These are phyloP conservation scores for Coemansia sp. DNA, from an alignment of 371 early-diverging fungal genomes.

Conservation along the genomic window DNA sequence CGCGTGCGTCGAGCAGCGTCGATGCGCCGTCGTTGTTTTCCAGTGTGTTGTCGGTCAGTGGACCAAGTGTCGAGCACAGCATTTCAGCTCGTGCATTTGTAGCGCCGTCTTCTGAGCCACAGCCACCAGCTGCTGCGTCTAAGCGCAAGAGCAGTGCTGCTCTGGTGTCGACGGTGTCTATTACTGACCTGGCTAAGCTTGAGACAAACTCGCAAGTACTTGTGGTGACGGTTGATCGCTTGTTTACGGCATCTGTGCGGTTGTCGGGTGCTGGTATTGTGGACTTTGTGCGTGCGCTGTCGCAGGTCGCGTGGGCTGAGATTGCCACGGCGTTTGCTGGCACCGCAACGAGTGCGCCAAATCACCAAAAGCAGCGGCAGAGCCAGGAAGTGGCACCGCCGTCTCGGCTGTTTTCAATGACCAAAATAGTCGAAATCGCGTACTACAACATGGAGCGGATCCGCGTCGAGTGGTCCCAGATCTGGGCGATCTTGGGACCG, in stretches of 20 bases:
- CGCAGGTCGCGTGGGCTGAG: constrained; percentile 87
- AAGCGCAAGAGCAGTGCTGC: background rate
- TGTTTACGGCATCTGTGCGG: constrained; percentile 68
- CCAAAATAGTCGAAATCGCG: constrained; percentile 89
- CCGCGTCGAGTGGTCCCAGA: constrained; percentile 93
- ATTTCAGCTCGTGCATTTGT: constrained; percentile 29
- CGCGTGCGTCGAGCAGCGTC: constrained; percentile 51
- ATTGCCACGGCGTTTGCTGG: constrained; percentile 59
- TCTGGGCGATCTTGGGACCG: constrained; percentile 91
- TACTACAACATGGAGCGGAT: constrained; percentile 98
- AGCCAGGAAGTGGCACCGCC: constrained; percentile 19
- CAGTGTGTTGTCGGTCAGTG: constrained; percentile 37
- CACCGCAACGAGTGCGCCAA: constrained; percentile 21
- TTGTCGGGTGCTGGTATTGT: constrained; percentile 66
- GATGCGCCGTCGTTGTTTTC: constrained; percentile 19
- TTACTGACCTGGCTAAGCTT: constrained; percentile 43
- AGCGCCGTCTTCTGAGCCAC: background rate
- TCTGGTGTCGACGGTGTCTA: constrained; percentile 23
- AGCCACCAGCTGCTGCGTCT: background rate
- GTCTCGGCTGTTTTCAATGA: constrained; percentile 85
- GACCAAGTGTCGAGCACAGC: constrained; percentile 46
- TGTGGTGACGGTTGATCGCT: constrained; percentile 78
- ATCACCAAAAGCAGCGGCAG: background rate
- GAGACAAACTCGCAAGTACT: constrained; percentile 61
- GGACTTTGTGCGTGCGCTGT: constrained; percentile 85